Conservation (phyloP, 345 rosid species). For the Brassica rapa region DNA sequence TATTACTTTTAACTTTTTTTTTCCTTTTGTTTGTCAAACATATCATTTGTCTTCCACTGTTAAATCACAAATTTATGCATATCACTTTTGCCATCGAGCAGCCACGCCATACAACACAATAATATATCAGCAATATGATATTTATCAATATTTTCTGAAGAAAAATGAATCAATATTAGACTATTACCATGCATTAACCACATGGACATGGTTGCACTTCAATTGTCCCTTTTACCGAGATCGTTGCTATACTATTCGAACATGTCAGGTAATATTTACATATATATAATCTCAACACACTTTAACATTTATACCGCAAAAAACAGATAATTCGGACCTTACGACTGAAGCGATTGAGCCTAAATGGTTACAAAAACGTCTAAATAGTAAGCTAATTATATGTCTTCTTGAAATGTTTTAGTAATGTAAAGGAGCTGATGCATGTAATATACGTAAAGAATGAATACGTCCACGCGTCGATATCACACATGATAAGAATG, state of each 20-base stretch:
- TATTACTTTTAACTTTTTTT: constrained; percentile 6
- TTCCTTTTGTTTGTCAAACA: neutral
- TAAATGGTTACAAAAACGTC: neutral
- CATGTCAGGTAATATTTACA: neutral
- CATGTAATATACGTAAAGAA: constrained; percentile 15
- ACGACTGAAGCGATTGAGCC: neutral
- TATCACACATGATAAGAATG: neutral
- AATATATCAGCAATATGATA: neutral
- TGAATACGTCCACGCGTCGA: neutral
- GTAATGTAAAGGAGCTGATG: constrained; percentile 25
- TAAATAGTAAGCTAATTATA: neutral
- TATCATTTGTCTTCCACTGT: constrained; percentile 2
- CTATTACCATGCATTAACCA: neutral
- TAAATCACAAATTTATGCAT: neutral
- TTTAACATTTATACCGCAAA: neutral
- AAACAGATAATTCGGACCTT: neutral
- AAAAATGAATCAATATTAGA: neutral
- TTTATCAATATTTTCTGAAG: too few species aligned
- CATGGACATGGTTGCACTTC: neutral
- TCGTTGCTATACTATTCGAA: neutral
- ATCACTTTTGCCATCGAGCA: neutral
- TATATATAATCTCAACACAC: neutral
- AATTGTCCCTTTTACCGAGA: neutral
- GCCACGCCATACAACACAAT: neutral
- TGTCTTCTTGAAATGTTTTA: neutral